These are phyloP conservation scores for Nymphaea colorata DNA, from an alignment of 164 flowering plant species.

Conservation along the genomic window DNA sequence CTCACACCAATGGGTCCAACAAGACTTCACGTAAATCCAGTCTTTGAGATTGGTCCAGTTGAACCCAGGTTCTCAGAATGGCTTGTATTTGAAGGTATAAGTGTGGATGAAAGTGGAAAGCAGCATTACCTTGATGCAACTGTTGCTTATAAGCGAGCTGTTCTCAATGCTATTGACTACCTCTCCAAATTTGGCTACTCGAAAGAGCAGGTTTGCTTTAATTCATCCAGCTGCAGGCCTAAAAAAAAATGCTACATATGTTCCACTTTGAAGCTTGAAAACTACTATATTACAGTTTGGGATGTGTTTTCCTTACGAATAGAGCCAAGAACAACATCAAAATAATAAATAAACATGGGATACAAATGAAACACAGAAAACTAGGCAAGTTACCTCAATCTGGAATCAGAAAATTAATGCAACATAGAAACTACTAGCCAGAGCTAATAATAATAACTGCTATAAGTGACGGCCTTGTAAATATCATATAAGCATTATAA, in stretches of 20 bases:
- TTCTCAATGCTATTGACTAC: conserved; percentile 90
- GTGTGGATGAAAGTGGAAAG: conserved; percentile 89
- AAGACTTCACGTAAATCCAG: conserved; percentile 85
- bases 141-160: conserved; percentile 91
- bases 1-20: conserved; percentile 98
- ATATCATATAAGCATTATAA: no score
- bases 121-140: conserved; percentile 88
- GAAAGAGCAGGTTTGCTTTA: conserved; percentile 66
- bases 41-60: conserved; percentile 88
- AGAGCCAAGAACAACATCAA: no score
- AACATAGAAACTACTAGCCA: no score
- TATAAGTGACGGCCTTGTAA: no score
- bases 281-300: no score
- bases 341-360: no score
- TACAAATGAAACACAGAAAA: no score
- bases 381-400: no score
- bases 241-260: background rate
- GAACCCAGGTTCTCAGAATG: conserved; percentile 97
- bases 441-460: no score
- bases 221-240: background rate
- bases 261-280: no score
- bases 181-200: conserved; percentile 85
- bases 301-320: no score
- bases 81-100: conserved; percentile 95
- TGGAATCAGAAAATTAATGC: no score